Base-by-base conservation (phyloP, 768 basidiomycete species). In the Asterophora lycoperdoides region DNA sequence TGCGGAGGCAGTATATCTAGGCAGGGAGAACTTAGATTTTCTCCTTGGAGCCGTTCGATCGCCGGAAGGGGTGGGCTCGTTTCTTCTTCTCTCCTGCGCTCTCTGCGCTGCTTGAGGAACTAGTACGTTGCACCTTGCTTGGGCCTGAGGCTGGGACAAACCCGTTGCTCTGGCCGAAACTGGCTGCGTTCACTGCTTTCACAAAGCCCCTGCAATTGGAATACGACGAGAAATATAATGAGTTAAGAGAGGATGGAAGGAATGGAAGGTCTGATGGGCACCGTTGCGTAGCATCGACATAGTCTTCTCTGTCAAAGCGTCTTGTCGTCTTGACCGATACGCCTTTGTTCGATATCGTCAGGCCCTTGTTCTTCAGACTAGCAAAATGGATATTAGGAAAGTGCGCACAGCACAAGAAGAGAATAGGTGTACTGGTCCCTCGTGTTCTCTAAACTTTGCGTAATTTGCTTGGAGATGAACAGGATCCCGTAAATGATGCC, bases 211-310 rank as follows among this genome's bases (percentile, higher is more conserved):
- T 83, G 51, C 37, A 45, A 5, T 23, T 23, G 23, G 23, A 23
- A 6, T 3, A 23, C 23, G 23, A 23, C 6, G 23, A 23, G 23
- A 3, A 23, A 23, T 23, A 23, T 6, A 3, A 23, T 23, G 32
- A 20, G 26, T 33, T 20, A 13, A 34, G 18, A 7, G 14, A 41
- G 14, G 11, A 40, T 18, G 26, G 9, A 15, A 28, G 14, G 8
- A 35, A 19, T 5, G n/a, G 19, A 26, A 51, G 14, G 26, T 5
- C 37, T 14, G 15, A 14, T 10, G 57, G 70, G 53, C 48, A 85
- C 86, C 86, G 69, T 59, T 87, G 86, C 13, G 85, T 87, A 6
- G 84, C 83, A 57, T 87, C 84, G 3, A 88, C 68, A 51, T 88
- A 88, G 35, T 77, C 74, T 45, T 84, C 79, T 34, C 81, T 70